Conservation (phyloP, 495 filamentous ascomycete species). For the Podospora didyma region DNA sequence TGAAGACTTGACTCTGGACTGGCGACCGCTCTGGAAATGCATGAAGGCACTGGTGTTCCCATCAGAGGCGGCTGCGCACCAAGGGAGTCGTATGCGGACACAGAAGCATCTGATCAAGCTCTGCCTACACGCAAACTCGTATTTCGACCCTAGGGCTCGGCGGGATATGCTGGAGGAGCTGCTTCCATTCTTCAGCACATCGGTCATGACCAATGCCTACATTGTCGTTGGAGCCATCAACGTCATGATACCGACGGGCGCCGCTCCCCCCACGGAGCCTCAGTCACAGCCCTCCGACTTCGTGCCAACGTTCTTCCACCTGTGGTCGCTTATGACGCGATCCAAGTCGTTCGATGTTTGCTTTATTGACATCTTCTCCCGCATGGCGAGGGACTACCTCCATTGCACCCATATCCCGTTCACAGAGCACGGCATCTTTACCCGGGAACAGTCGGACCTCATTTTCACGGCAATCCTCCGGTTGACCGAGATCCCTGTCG, state of each 20-base stretch:
- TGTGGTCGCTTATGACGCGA: slow-evolving; percentile 90
- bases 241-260: slow-evolving; percentile 79
- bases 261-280: slow-evolving; percentile 63
- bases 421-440: slow-evolving; percentile 84
- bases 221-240: slow-evolving; percentile 84
- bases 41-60: slow-evolving; percentile 86
- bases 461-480: slow-evolving; percentile 90
- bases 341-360: slow-evolving; percentile 83
- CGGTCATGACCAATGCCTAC: slow-evolving; percentile 82
- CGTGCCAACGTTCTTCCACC: slow-evolving; percentile 86
- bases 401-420: slow-evolving; percentile 72
- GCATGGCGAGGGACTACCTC: slow-evolving; percentile 79
- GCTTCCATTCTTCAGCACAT: slow-evolving; percentile 91
- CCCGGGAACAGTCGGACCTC: slow-evolving; percentile 82
- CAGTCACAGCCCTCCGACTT: slow-evolving; percentile 77
- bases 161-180: slow-evolving; percentile 89
- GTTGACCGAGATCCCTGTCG: slow-evolving; percentile 92
- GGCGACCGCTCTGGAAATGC: slow-evolving; percentile 88
- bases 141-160: slow-evolving; percentile 85
- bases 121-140: slow-evolving; percentile 82
- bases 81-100: slow-evolving; percentile 37
- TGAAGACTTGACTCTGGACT: slow-evolving; percentile 85
- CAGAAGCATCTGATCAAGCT: slow-evolving; percentile 70
- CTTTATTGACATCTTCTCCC: slow-evolving; percentile 85
- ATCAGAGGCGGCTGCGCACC: slow-evolving; percentile 60